A percentile compares a stretch with the other conserved stretches of the same genome.
Evolutionary conservation across 2,329 filamentous ascomycete genomes (phyloP).

Genomic region (Podosphaera xanthii): DNA sequence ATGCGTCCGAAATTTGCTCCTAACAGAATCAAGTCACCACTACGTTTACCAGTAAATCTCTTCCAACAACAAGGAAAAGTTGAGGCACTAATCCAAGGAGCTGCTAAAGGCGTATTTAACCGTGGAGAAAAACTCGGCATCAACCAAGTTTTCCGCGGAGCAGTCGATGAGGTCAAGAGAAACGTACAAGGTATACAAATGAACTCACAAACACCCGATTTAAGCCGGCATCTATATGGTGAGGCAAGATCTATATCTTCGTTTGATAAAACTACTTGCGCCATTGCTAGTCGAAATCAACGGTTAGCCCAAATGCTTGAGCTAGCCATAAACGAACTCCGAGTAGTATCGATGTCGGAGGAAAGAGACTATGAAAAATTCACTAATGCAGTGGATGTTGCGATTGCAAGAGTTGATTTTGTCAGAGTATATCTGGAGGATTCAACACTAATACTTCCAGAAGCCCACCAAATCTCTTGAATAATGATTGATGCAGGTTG

Average conservation of each 20-base stretch:
- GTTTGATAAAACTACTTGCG: slow-evolving; percentile 20
- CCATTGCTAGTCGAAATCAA: slow-evolving; percentile 41
- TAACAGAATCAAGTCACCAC: slow-evolving; percentile 11
- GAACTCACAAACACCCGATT: slow-evolving; percentile 17
- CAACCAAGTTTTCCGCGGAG: slow-evolving; percentile 60
- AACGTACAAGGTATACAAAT: slow-evolving; percentile 49
- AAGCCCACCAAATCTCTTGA: neutral
- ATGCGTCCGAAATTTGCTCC: slow-evolving; percentile 8
- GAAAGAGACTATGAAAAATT: slow-evolving; percentile 21
- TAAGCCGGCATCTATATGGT: slow-evolving; percentile 14
- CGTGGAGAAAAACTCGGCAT: slow-evolving; percentile 55
- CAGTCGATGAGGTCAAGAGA: slow-evolving; percentile 55
- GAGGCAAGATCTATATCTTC: slow-evolving; percentile 11
- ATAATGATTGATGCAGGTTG: neutral
- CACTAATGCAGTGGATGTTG: slow-evolving; percentile 32
- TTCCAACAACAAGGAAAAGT: slow-evolving; percentile 31
- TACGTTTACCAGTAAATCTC: slow-evolving; percentile 16
- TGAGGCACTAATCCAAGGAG: slow-evolving; percentile 52
- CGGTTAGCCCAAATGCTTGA: slow-evolving; percentile 46
- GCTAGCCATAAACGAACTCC: slow-evolving; percentile 39
- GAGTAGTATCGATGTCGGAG: slow-evolving; percentile 30
- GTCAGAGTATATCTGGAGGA: slow-evolving; percentile 39
- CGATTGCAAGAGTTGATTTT: slow-evolving; percentile 39
- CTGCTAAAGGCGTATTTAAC: slow-evolving; percentile 52
- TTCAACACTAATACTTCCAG: slow-evolving; percentile 27